Conservation (phyloP, 2,329 filamentous ascomycete species). For the Colletotrichum destructivum region DNA sequence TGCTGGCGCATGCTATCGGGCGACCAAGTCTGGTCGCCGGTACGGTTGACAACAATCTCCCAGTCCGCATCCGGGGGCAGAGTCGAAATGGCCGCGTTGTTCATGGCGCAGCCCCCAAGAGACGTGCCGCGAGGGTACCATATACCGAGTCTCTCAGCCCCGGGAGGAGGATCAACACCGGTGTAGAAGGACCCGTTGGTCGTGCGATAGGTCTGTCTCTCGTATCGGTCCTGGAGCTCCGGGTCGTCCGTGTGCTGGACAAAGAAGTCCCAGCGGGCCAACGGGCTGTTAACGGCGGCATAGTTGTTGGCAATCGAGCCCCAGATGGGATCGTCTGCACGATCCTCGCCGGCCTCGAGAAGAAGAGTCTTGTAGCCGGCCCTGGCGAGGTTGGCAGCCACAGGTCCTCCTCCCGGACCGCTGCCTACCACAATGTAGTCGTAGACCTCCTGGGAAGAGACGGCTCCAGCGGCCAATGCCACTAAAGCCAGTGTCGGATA, state of each 20-base stretch:
- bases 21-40: conserved; percentile 72
- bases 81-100: conserved; percentile 73
- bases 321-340: conserved; percentile 51
- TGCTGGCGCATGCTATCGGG: conserved; percentile 73
- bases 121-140: conserved; percentile 63
- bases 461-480: no score
- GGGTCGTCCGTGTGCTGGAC: conserved; percentile 71
- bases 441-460: conserved; percentile 50
- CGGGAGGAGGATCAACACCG: conserved; percentile 53
- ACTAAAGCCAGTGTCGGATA: no score
- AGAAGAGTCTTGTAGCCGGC: conserved; percentile 73
- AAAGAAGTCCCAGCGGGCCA: conserved; percentile 70
- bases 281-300: no score
- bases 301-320: no score
- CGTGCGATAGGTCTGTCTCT: conserved; percentile 61
- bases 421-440: conserved; percentile 78
- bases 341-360: conserved; percentile 74
- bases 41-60: conserved; percentile 68
- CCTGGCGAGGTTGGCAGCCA: conserved; percentile 71
- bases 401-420: conserved; percentile 73
- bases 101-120: conserved; percentile 67
- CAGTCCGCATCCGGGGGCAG: conserved; percentile 73
- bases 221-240: conserved; percentile 59
- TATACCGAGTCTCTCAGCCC: conserved; percentile 58
- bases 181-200: conserved; percentile 52